These are phyloP conservation scores for Candida khao-thaluensis DNA, from an alignment of 805 yeast genomes.

Conservation along the genomic window DNA sequence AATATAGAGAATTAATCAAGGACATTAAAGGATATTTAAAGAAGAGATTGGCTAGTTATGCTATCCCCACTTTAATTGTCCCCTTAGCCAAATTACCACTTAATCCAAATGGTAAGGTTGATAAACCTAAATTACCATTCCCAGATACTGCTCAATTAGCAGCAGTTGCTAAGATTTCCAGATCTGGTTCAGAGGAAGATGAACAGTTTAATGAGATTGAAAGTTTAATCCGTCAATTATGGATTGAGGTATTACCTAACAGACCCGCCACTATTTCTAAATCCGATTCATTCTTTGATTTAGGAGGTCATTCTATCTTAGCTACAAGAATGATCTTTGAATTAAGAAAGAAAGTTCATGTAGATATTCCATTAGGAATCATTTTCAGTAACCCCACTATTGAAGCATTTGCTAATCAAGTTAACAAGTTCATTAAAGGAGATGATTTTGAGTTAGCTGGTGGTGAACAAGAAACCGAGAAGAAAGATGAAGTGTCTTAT, in stretches of 20 bases:
- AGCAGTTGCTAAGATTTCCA: slow-evolving; percentile 58
- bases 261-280: slow-evolving; percentile 75
- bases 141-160: slow-evolving; percentile 87
- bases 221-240: slow-evolving; percentile 68
- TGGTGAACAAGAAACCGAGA: slow-evolving; percentile 19
- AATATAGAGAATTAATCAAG: slow-evolving; percentile 72
- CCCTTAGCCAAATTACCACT: slow-evolving; percentile 85
- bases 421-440: slow-evolving; percentile 55
- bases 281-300: slow-evolving; percentile 88
- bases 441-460: slow-evolving; percentile 46
- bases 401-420: slow-evolving; percentile 69
- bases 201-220: slow-evolving; percentile 61
- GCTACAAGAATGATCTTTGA: slow-evolving; percentile 97
- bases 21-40: slow-evolving; percentile 75
- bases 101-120: slow-evolving; percentile 98
- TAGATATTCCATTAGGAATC: slow-evolving; percentile 86
- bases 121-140: slow-evolving; percentile 94
- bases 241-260: slow-evolving; percentile 84
- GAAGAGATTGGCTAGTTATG: slow-evolving; percentile 87
- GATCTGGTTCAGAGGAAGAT: slow-evolving; percentile 47
- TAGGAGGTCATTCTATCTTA: slow-evolving; percentile 96
- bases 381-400: slow-evolving; percentile 90
- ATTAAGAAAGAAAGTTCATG: slow-evolving; percentile 69
- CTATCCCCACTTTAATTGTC: slow-evolving; percentile 88
- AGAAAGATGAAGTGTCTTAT: slow-evolving; percentile 45